Conservation (phyloP, 352 stramenopile genomes). For the Pythium monospermum region DNA sequence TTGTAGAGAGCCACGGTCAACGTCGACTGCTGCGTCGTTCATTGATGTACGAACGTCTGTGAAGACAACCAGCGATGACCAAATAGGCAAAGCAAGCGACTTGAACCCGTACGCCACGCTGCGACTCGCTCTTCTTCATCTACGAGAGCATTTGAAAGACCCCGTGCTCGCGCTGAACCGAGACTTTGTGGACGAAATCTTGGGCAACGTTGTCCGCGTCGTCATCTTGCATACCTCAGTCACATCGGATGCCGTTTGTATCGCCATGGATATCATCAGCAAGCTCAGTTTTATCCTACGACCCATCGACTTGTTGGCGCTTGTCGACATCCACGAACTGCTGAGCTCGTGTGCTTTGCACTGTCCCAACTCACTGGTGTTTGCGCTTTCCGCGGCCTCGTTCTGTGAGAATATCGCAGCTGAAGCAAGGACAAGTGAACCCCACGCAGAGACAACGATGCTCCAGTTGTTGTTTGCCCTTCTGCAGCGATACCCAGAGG, state of each 20-base stretch:
- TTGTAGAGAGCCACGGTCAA: too few relatives aligned
- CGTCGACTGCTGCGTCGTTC: too few relatives aligned
- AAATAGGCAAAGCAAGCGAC: too few relatives aligned
- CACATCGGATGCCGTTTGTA: conserved; percentile 17
- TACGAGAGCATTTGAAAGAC: conserved; percentile 1
- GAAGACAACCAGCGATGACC: conserved; percentile 1
- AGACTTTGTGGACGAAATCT: background rate
- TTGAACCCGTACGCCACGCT: conserved; percentile 6
- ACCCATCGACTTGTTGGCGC: background rate
- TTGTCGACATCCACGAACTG: conserved; percentile 8
- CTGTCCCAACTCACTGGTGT: conserved; percentile 7
- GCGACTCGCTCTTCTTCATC: background rate
- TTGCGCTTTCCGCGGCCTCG: conserved; percentile 6
- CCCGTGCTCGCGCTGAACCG: background rate
- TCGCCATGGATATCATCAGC: conserved; percentile 15
- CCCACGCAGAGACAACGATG: background rate
- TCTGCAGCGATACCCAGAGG: conserved; percentile 14
- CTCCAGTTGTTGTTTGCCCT: conserved; percentile 6
- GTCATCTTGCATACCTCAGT: conserved; percentile 15
- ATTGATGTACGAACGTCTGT: conserved; percentile 13
- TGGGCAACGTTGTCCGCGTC: conserved; percentile 1
- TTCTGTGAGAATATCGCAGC: conserved; percentile 21
- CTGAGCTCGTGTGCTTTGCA: conserved; percentile 11
- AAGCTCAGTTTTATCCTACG: conserved; percentile 12
- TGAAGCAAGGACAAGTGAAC: background rate